A percentile compares a stretch with the other conserved stretches of the same genome.
These are phyloP conservation scores for Serendipita vermifera DNA, from an alignment of 768 basidiomycete species.

Conservation along the genomic window DNA sequence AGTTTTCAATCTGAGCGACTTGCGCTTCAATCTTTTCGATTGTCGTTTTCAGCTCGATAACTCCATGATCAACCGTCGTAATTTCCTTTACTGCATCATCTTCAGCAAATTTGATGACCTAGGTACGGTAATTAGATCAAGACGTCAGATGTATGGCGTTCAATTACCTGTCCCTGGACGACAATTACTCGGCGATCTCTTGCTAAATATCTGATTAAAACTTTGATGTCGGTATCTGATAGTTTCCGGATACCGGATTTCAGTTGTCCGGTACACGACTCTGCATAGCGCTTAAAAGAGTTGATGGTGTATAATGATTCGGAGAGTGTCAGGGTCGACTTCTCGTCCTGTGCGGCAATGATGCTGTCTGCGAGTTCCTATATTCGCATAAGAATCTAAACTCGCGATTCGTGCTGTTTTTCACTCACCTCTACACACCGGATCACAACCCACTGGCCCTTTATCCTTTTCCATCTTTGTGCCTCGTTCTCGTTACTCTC, in stretches of 20 bases:
- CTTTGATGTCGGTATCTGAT: conserved; percentile 48
- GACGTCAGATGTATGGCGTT: not conserved
- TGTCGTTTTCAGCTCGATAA: conserved; percentile 66
- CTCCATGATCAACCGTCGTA: conserved; percentile 67
- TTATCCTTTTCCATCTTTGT: conserved; percentile 41
- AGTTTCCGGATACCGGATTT: conserved; percentile 26
- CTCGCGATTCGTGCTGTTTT: too few relatives aligned
- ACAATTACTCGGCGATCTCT: conserved; percentile 58
- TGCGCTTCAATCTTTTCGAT: conserved; percentile 55
- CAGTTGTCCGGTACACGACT: conserved; percentile 30
- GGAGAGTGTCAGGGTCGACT: conserved; percentile 34
- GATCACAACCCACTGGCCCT: conserved; percentile 60
- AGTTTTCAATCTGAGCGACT: conserved; percentile 50
- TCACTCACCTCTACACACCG: conserved; percentile 43
- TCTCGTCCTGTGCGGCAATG: conserved; percentile 30
- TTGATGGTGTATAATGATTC: conserved; percentile 51
- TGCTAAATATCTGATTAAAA: conserved; percentile 65
- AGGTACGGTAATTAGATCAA: not conserved
- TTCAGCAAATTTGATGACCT: conserved; percentile 70
- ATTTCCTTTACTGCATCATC: conserved; percentile 31
- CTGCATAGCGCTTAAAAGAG: conserved; percentile 39
- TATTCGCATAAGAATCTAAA: not conserved
- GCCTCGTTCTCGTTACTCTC: conserved; percentile 28
- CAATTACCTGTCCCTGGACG: conserved; percentile 51
- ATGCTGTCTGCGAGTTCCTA: conserved; percentile 46